Percentiles rank a stretch among this genome's conserved stretches.
Conservation (phyloP, 2,329 filamentous ascomycete genomes). For the Cladosporium sphaerospermum region DNA sequence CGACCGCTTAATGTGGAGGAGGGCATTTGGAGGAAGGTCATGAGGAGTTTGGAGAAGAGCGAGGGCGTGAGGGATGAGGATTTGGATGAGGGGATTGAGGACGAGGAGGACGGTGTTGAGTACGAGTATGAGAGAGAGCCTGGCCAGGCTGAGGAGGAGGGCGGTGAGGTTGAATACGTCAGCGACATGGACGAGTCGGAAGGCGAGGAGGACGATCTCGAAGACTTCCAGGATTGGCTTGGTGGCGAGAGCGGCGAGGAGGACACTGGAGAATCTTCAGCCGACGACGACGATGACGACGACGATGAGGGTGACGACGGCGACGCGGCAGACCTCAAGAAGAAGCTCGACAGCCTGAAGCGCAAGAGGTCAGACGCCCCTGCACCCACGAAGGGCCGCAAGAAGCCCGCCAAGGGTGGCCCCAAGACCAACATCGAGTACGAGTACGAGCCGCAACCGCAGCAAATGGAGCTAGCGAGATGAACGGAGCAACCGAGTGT, state of each 20-base stretch:
- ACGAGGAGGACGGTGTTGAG: slow-evolving; percentile 60
- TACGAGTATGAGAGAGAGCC: slow-evolving; percentile 56
- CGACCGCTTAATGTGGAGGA: slow-evolving; percentile 93
- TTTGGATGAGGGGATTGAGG: slow-evolving; percentile 76
- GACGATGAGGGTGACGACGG: slow-evolving; percentile 43
- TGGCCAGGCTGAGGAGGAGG: slow-evolving; percentile 48
- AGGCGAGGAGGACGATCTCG: slow-evolving; percentile 68
- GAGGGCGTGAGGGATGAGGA: slow-evolving; percentile 80
- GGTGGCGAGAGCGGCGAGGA: slow-evolving; percentile 58
- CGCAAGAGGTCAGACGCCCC: slow-evolving; percentile 47
- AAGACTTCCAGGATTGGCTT: slow-evolving; percentile 94
- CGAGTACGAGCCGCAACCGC: slow-evolving; percentile 59
- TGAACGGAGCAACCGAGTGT: slow-evolving; percentile 5
- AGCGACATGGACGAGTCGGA: slow-evolving; percentile 72
- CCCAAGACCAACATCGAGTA: slow-evolving; percentile 70
- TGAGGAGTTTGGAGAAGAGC: slow-evolving; percentile 79
- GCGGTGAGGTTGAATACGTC: slow-evolving; percentile 82
- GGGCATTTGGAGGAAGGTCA: slow-evolving; percentile 93
- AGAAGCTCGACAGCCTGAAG: slow-evolving; percentile 48
- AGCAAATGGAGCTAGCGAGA: slow-evolving; percentile 30
- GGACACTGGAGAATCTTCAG: slow-evolving; percentile 48
- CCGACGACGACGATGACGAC: slow-evolving; percentile 51
- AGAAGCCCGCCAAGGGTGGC: slow-evolving; percentile 48
- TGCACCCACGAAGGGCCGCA: slow-evolving; percentile 49
- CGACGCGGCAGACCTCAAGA: slow-evolving; percentile 54